Conservation (phyloP, 768 basidiomycete species). For the Austroboletus eburneus region DNA sequence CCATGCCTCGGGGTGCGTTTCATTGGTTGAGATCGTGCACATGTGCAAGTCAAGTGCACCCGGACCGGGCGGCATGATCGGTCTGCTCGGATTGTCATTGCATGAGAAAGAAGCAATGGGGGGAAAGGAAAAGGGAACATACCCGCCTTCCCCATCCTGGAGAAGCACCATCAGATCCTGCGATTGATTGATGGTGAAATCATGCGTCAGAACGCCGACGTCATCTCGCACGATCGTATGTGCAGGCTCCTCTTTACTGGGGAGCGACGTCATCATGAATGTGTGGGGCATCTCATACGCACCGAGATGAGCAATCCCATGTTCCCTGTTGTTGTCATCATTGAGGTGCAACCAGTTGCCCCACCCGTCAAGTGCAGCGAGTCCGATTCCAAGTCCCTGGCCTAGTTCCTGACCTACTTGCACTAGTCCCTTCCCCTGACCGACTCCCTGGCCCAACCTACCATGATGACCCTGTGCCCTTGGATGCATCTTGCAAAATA, state of each 20-base stretch:
- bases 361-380: no score
- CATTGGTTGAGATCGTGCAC: constrained; percentile 40
- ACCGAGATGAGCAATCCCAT: no score
- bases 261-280: neutral
- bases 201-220: constrained; percentile 41
- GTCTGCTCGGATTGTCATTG: no score
- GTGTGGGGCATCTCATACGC: no score
- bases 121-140: constrained; percentile 7
- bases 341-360: no score
- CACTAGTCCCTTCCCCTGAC: neutral
- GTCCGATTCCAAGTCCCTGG: no score
- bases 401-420: no score
- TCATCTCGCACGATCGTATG: constrained; percentile 28
- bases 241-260: neutral
- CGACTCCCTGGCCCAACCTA: neutral
- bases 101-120: no score
- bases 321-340: no score
- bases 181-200: constrained; percentile 64
- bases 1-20: no score
- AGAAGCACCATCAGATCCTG: constrained; percentile 55
- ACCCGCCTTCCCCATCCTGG: constrained; percentile 11
- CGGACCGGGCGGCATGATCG: neutral
- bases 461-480: neutral
- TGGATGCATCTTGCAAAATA: constrained; percentile 45
- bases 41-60: constrained; percentile 36